Base-by-base conservation (phyloP, 73 alveolate species). In the Durusdinium trenchii region DNA sequence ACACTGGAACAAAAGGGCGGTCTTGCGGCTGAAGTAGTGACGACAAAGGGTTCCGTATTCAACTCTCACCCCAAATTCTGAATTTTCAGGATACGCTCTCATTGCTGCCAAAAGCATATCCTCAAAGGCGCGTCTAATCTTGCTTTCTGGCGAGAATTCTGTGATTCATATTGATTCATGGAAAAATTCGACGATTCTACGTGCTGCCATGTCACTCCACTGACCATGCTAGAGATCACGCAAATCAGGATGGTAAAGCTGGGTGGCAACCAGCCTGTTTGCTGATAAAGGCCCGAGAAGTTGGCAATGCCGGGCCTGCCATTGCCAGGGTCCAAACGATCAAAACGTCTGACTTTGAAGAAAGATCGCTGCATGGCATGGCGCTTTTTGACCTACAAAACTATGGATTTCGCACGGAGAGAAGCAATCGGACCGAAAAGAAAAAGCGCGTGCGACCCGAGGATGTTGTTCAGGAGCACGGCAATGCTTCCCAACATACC, bases 1-100 rank as follows among this genome's bases (percentile, higher is more conserved):
- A 30, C 86, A 84, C 47, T 91, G 98, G 89, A 62, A 91, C 5
- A 69, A 35, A 36, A 62, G 14, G 43, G 98, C 89, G 90, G 38
- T 42, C 57, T 38, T 54, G 36, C 78, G 57, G 6, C 69, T 28
- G 78, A 91, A 91, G 98, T 69, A 91, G 23, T 69, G 62, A 32
- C 98, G 98, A 47, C 98, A 91, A 40, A 91, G 90, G 45, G 98
- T 69, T 52, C 98, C 98, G 48, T 91, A 91, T 76, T 91, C 98
- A 48, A 91, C 98, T 10, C 98, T 87, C 46, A 91, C 89, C 30
- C 38, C 60, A 76, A 91, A 91, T 43, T 52, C 43, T 46, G 43
- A 9, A 60, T 91, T 91, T 48, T 67, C 85, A 23, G 98, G 98
- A 36, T 91, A 91, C 32, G 98, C 87, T 2, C 89, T 73, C 87